Conservation (phyloP, 495 filamentous ascomycete genomes). For the Hypoxylon intermedium region DNA sequence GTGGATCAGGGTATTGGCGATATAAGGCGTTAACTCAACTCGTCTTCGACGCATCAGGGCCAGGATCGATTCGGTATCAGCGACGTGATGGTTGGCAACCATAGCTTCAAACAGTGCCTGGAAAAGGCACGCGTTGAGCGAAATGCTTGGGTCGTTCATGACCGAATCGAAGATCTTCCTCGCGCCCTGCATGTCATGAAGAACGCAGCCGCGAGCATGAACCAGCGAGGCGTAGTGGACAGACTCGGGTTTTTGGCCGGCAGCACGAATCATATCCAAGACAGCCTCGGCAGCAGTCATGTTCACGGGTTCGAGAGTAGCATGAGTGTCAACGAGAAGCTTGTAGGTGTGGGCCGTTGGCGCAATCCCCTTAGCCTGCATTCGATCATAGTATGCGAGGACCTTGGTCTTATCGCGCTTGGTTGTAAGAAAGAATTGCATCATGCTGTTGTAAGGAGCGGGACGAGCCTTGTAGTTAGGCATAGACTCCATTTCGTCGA, state of each 20-base stretch:
- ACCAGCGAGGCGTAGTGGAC: constrained; percentile 96
- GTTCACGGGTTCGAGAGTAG: constrained; percentile 90
- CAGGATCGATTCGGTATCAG: constrained; percentile 76
- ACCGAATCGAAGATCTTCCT: constrained; percentile 82
- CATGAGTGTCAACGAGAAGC: constrained; percentile 93
- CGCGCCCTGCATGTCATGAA: constrained; percentile 87
- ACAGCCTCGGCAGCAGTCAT: constrained; percentile 89
- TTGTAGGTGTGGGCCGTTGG: constrained; percentile 97
- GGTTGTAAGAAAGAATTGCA: constrained; percentile 98
- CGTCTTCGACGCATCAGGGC: constrained; percentile 71
- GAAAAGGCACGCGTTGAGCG: constrained; percentile 84
- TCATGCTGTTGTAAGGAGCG: constrained; percentile 97
- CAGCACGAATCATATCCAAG: constrained; percentile 75
- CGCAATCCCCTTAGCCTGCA: constrained; percentile 83
- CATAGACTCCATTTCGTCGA: constrained; percentile 99
- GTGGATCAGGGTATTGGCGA: constrained; percentile 98
- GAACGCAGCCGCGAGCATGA: constrained; percentile 93
- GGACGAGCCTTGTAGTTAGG: constrained; percentile 98
- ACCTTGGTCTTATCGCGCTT: constrained; percentile 95
- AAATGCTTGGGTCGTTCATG: constrained; percentile 67
- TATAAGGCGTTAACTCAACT: constrained; percentile 93
- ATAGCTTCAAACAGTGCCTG: constrained; percentile 95
- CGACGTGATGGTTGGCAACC: constrained; percentile 89
- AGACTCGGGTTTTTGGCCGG: constrained; percentile 80
- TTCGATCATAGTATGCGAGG: constrained; percentile 93